Percentiles rank a stretch among this genome's conserved stretches.
phyloP scores from a whole-genome alignment of 805 yeast species.

The Schwanniomyces yamadae region DNA sequence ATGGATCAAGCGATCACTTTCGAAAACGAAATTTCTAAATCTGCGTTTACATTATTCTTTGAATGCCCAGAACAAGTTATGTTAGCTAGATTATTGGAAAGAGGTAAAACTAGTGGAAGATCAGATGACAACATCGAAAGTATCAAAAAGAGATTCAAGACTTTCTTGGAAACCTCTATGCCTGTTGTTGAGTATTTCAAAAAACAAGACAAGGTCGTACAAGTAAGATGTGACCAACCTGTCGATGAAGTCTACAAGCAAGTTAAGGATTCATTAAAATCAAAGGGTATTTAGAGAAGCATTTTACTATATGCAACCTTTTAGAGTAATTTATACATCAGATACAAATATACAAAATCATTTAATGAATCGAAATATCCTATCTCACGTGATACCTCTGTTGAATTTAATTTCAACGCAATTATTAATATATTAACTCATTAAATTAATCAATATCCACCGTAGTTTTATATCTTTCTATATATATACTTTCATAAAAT shows the following conservation, averaged over 20 bases:
- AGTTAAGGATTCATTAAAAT: constrained; percentile 64
- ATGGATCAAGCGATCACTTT: constrained; percentile 98
- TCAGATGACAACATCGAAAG: constrained; percentile 90
- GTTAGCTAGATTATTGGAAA: constrained; percentile 78
- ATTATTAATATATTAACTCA: too few relatives aligned
- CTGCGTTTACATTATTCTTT: constrained; percentile 69
- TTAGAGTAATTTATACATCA: too few relatives aligned
- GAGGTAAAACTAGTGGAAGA: constrained; percentile 95
- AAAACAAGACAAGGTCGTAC: constrained; percentile 70
- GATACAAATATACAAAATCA: too few relatives aligned
- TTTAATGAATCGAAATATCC: too few relatives aligned
- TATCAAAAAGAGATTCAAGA: constrained; percentile 83
- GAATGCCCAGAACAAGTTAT: constrained; percentile 82
- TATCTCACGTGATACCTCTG: too few relatives aligned
- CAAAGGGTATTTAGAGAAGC: constrained; percentile 25
- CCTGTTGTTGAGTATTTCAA: constrained; percentile 89
- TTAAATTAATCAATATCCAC: too few relatives aligned
- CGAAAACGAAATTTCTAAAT: constrained; percentile 72
- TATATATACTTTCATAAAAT: not conserved
- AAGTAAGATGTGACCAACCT: constrained; percentile 73
- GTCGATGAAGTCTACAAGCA: constrained; percentile 73
- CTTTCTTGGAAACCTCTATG: constrained; percentile 84
- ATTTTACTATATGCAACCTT: not conserved
- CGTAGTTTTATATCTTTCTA: too few relatives aligned
- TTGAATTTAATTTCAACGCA: too few relatives aligned